Base-by-base conservation (phyloP, 2,329 filamentous ascomycete genomes). In the Cladosporium halotolerans region DNA sequence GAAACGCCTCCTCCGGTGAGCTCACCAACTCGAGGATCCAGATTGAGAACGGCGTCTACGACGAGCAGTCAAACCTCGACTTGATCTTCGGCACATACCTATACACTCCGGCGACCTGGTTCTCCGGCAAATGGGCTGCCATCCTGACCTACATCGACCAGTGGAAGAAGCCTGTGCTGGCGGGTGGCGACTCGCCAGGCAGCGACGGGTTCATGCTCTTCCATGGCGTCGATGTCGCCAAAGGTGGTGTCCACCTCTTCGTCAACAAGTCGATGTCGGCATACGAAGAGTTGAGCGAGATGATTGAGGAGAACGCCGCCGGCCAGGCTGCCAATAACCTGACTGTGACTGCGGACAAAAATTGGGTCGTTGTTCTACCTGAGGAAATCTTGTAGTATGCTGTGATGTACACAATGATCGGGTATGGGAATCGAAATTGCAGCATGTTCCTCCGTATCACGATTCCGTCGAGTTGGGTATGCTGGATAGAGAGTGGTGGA, bases 161-260 rank as follows among this genome's bases (percentile, higher is more conserved):
- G 55, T 75, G 73, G 73, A 73, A 70, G 61, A 66, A 64, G 54
- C 73, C 73, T 1, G 59, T 75, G 4, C 62, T 75, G 2, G 73
- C 66, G 10, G 73, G 53, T 1, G 73, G 73, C n/a, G 73, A 75
- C 52, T 74, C 73, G 0, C 73, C 73, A 0, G 63, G 61, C 9
- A 75, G 72, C 56, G 73, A 75, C 45, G 72, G 70, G 0, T 70
- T 71, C 9, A 75, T 75, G 73, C 63, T 70, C 11, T 74, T 75
- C 59, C 72, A 75, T 32, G 73, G 70, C 9, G 73, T 74, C 3
- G 71, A 75, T 45, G 68, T 73, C 9, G 63, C 57, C 10, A 68
- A 69, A 46, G 73, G 72, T 2, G 73, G 73, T 3, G 62, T 75
- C 28, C 68, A 73, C 47, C 61, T 77, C 19, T 72, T 72, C 69